Conservation (phyloP, 495 filamentous ascomycete species). For the Xylaria acuta region DNA sequence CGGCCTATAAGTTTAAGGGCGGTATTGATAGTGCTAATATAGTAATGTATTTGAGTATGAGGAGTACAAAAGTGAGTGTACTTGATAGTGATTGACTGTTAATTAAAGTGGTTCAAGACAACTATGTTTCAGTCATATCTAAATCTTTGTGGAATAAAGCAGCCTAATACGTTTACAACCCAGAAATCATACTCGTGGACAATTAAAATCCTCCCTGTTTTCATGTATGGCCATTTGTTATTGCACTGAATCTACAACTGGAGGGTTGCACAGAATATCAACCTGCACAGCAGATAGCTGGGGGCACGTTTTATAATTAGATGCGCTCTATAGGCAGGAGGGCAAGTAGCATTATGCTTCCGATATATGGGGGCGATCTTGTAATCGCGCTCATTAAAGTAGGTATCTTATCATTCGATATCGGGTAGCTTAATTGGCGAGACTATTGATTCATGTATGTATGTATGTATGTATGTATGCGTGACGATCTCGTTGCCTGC, state of each 20-base stretch:
- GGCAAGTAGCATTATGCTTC: not conserved
- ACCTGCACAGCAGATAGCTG: not conserved
- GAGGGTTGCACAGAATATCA: not conserved
- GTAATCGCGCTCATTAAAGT: not conserved
- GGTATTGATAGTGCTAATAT: not conserved
- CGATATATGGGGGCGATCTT: not conserved
- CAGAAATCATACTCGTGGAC: not conserved
- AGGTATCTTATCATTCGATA: not conserved
- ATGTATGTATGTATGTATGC: no score
- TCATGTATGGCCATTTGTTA: not conserved
- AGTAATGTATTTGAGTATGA: not conserved
- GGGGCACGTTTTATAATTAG: not conserved
- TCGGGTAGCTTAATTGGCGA: not conserved
- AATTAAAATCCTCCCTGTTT: not conserved
- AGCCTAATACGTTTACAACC: not conserved
- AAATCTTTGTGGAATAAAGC: not conserved
- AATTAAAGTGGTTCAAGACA: not conserved
- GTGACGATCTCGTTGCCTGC: not conserved
- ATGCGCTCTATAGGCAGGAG: not conserved
- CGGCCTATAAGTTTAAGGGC: not conserved
- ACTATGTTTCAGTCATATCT: not conserved
- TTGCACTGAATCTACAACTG: not conserved
- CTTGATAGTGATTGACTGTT: not conserved
- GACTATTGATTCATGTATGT: not conserved
- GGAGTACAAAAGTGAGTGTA: not conserved